Percentiles rank a stretch among this genome's conserved stretches.
Conservation (phyloP, 192 early-diverging fungal genomes). For the Coemansia sp. region DNA sequence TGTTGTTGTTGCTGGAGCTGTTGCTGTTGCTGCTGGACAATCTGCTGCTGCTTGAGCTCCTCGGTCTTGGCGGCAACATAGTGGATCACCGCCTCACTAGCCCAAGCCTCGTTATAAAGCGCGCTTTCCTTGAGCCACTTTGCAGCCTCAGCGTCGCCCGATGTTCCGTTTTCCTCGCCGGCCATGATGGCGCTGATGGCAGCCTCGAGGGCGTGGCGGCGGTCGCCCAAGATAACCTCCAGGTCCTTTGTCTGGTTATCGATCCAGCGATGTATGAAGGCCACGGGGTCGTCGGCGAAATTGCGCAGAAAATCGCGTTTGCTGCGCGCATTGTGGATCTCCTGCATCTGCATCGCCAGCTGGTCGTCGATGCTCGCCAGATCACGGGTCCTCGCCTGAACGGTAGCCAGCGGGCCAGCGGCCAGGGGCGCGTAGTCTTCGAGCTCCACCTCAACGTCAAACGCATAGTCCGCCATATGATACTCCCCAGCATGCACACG, state of each 20-base stretch:
- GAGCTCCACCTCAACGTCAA: slow-evolving; percentile 89
- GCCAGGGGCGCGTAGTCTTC: slow-evolving; percentile 65
- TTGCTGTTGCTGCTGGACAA: slow-evolving; percentile 35
- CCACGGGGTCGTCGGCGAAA: slow-evolving; percentile 82
- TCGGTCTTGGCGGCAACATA: slow-evolving; percentile 72
- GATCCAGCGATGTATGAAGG: slow-evolving; percentile 91
- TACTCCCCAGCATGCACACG: slow-evolving; percentile 70
- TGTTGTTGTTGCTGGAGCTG: slow-evolving; percentile 19
- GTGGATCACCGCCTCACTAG: slow-evolving; percentile 88
- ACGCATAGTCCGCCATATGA: slow-evolving; percentile 73
- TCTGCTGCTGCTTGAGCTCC: slow-evolving; percentile 49
- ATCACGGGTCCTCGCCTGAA: slow-evolving; percentile 55
- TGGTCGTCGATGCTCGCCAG: slow-evolving; percentile 43
- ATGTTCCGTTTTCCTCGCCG: slow-evolving; percentile 28
- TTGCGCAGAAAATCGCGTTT: slow-evolving; percentile 91
- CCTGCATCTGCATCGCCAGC: slow-evolving; percentile 76
- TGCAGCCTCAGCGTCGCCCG: slow-evolving; percentile 32
- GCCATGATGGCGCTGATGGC: slow-evolving; percentile 46
- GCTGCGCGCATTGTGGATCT: slow-evolving; percentile 82
- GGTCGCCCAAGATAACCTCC: slow-evolving; percentile 63
- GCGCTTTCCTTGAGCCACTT: slow-evolving; percentile 53
- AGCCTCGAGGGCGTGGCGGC: slow-evolving; percentile 44
- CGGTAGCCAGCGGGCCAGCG: slow-evolving; percentile 55
- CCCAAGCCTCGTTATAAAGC: slow-evolving; percentile 59
- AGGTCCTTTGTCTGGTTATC: slow-evolving; percentile 90